Evolutionary conservation across 345 rosid species (phyloP).

Genomic region (Erucastrum elatum): DNA sequence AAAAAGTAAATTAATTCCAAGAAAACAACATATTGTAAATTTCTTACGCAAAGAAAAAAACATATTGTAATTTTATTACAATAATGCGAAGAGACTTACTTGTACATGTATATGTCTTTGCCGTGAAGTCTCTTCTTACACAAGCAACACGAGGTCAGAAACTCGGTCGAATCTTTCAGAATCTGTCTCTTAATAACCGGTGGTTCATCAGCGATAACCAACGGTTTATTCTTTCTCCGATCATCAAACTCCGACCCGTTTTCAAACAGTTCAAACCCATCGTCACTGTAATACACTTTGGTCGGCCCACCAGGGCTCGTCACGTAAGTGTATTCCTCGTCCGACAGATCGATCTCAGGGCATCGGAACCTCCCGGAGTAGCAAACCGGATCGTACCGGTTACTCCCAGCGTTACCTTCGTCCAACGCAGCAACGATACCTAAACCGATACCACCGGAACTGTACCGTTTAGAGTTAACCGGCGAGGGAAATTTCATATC

Average conservation of each 20-base stretch:
- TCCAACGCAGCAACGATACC: constrained; percentile 81
- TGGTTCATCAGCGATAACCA: constrained; percentile 25
- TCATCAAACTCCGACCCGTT: background rate
- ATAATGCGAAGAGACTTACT: constrained; percentile 38
- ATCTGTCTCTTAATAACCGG: constrained; percentile 20
- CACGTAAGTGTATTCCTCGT: constrained; percentile 68
- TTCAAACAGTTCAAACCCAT: constrained; percentile 34
- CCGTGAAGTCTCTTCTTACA: constrained; percentile 70
- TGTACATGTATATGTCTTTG: constrained; percentile 79
- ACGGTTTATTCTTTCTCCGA: background rate
- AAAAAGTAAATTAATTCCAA: background rate
- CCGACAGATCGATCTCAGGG: constrained; percentile 43
- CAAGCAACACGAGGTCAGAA: constrained; percentile 58
- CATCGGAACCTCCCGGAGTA: constrained; percentile 39
- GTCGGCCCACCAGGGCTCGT: constrained; percentile 51
- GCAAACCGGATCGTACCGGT: constrained; percentile 41
- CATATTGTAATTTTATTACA: background rate
- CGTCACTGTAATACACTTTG: constrained; percentile 46
- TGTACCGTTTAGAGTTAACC: constrained; percentile 49
- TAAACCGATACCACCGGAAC: constrained; percentile 62
- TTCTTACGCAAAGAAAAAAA: background rate
- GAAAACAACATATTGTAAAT: background rate
- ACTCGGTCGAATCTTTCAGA: constrained; percentile 29
- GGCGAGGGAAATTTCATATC: constrained; percentile 62
- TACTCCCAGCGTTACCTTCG: constrained; percentile 21